Percentiles rank a stretch among this genome's conserved stretches.
Evolutionary conservation across 495 filamentous ascomycete genomes (phyloP).

Genomic region (Bacidia rubella): DNA sequence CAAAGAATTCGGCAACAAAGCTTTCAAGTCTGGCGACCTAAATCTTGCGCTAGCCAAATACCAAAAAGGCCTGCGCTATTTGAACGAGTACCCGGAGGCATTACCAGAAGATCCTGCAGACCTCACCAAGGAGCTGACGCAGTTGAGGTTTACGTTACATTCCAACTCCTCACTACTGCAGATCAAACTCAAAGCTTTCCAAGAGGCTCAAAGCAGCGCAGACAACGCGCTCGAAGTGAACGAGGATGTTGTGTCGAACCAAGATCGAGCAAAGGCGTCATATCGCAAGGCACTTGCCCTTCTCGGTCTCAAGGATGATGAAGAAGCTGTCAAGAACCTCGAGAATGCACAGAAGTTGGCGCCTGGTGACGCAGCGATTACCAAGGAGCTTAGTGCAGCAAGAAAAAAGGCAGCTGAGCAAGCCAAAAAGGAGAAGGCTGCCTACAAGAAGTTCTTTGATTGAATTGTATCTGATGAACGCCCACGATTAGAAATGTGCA

Average conservation of each 20-base stretch:
- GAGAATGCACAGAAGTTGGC: conserved; percentile 59
- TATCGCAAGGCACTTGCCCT: conserved; percentile 69
- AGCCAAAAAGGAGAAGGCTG: conserved; percentile 74
- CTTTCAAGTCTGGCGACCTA: conserved; percentile 69
- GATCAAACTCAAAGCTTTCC: conserved; percentile 61
- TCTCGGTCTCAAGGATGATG: conserved; percentile 70
- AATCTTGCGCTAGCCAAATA: conserved; percentile 78
- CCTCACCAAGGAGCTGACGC: conserved; percentile 48
- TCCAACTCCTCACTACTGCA: conserved; percentile 68
- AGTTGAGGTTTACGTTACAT: conserved; percentile 63
- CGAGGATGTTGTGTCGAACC: conserved; percentile 37
- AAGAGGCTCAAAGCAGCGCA: conserved; percentile 55
- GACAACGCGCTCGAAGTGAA: conserved; percentile 55
- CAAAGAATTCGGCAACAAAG: conserved; percentile 84
- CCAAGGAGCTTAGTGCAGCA: conserved; percentile 56
- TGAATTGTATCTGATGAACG: no score
- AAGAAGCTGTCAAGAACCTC: conserved; percentile 65
- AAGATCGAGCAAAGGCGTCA: conserved; percentile 76
- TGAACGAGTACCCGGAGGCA: conserved; percentile 73
- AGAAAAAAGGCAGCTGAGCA: conserved; percentile 63
- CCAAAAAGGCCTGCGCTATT: conserved; percentile 89
- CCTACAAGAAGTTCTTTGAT: conserved; percentile 78
- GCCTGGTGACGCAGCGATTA: conserved; percentile 63
- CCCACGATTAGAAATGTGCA: no score
- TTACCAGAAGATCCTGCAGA: conserved; percentile 53